Evolutionary conservation across 2,329 filamentous ascomycete genomes (phyloP), one percentile per base, ranked within the genome.

Genomic region (Fusarium dimerum): DNA sequence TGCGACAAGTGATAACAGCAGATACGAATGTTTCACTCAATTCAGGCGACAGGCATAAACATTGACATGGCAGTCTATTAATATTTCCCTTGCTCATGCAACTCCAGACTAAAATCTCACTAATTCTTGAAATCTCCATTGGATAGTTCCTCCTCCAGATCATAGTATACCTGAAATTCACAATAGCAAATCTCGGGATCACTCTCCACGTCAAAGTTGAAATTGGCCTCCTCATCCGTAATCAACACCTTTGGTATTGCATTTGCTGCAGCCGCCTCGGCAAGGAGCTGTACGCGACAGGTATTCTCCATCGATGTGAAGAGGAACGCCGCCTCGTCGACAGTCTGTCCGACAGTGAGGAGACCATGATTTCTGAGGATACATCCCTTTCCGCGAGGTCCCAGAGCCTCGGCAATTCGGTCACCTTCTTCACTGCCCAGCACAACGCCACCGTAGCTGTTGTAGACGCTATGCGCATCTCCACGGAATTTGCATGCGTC

Each of bases 331-430:
- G 88, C 87, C 69, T 90, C 88, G 59, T 90, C 88, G 2, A 91
- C 87, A 0, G 86, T 90, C 5, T 68, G 63, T 0, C 88, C 88
- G 0, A 89, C 86, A 0, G 86, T 90, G 45, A 90, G 62, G 12
- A 91, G 70, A 0, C 88, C 88, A 61, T 90, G 88, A 65, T 90
- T 91, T 51, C 84, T 75, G 43, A 90, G 70, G 34, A 90, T 86
- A 59, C 83, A 76, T 1, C 78, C 85, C 66, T 80, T 87, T 53
- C 80, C 81, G 0, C 73, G 68, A 2, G 59, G 56, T 0, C 87
- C 88, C 6, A 91, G 71, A 0, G 86, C 82, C 4, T 72, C 73
- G 0, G 87, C 87, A 43, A 91, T 82, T 17, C 79, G 74, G 45
- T 79, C 70, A 1, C 86, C 86, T 65, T 91, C 87, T 46, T 89